A percentile compares a stretch with the other conserved stretches of the same genome.
Evolutionary conservation across 441 rosid species (phyloP).

Genomic region (Isatis lusitanica): DNA sequence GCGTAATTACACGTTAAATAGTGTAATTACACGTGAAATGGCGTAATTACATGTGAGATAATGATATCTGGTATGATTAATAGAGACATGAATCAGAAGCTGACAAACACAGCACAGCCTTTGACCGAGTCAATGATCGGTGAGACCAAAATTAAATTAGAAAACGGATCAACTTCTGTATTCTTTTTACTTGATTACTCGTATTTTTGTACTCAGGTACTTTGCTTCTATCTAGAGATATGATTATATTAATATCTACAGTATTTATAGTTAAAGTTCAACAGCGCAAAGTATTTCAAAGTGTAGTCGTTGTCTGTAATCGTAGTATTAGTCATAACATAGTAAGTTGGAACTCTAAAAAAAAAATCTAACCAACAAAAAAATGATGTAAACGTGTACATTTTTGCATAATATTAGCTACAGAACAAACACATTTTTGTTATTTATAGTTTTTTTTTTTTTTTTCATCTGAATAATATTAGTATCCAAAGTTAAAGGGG

Average conservation of each 20-base stretch:
- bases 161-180: neutral
- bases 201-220: neutral
- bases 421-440: too few species aligned
- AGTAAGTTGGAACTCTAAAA: neutral
- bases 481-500: too few species aligned
- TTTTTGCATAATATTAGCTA: too few species aligned
- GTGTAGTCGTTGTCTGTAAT: neutral
- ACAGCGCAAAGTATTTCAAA: neutral
- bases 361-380: neutral
- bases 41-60: constrained; percentile 15
- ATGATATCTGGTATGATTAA: constrained; percentile 13
- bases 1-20: constrained; percentile 1
- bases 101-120: constrained; percentile 33
- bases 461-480: too few species aligned
- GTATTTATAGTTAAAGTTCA: neutral
- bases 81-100: constrained; percentile 22
- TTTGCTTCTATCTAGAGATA: neutral
- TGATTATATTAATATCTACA: neutral
- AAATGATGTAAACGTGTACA: too few species aligned
- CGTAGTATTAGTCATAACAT: neutral
- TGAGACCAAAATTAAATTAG: constrained; percentile 1
- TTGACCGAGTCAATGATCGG: constrained; percentile 48
- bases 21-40: constrained; percentile 11
- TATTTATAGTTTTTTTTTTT: too few species aligned
- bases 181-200: neutral